Percentiles rank a stretch among this genome's conserved stretches.
phyloP scores from a whole-genome alignment of 768 basidiomycete species.

The Mrakia gelida region DNA sequence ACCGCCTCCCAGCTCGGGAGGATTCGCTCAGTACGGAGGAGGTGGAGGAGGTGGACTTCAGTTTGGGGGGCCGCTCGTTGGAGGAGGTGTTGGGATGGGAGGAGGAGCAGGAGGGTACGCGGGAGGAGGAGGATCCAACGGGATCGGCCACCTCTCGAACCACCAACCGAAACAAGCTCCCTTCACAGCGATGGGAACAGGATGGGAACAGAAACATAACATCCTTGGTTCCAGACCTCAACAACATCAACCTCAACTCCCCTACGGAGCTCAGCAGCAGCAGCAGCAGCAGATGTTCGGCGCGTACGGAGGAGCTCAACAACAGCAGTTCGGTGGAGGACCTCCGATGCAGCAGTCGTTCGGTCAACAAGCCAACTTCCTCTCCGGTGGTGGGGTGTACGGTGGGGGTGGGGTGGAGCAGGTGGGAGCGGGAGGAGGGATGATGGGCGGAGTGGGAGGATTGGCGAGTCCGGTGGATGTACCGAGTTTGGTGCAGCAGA shows the following conservation, averaged over 20 bases:
- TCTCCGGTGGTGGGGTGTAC: not conserved
- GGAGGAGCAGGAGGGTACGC: constrained; percentile 35
- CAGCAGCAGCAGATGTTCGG: not conserved
- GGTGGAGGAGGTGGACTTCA: not conserved
- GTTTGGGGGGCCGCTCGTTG: constrained; percentile 42
- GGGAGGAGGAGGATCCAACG: constrained; percentile 24
- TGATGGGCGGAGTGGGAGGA: constrained; percentile 9
- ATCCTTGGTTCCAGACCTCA: constrained; percentile 45
- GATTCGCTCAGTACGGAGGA: not conserved
- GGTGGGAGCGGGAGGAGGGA: not conserved
- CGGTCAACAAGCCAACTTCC: constrained; percentile 5
- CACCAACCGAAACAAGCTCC: constrained; percentile 32
- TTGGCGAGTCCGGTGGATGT: constrained; percentile 63
- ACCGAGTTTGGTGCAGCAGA: constrained; percentile 72
- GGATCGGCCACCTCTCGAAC: not conserved
- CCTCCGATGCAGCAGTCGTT: constrained; percentile 4
- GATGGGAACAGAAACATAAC: constrained; percentile 68
- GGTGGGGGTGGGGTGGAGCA: not conserved
- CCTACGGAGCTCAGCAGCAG: not conserved
- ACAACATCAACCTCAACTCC: not conserved
- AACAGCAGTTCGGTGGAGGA: not conserved
- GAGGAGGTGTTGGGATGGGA: constrained; percentile 34
- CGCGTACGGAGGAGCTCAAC: not conserved
- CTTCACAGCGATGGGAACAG: constrained; percentile 41
- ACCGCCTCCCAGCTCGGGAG: not conserved